phyloP scores from a whole-genome alignment of 306 rosid species.

The Gynostemma pentaphyllum region DNA sequence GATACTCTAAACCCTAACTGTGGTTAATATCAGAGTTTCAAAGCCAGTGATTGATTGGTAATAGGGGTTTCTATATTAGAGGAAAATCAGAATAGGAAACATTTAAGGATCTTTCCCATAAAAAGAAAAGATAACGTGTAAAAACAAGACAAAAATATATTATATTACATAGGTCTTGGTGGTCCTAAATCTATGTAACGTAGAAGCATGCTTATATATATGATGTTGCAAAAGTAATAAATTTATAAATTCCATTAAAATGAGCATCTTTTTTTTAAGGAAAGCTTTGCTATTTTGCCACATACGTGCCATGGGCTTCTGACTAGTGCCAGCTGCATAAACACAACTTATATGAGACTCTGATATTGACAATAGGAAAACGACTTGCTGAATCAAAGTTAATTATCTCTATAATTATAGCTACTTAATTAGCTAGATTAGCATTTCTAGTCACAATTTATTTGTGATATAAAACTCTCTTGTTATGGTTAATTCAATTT shows the following conservation, averaged over 20 bases:
- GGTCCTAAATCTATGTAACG: background rate
- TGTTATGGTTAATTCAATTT: no score
- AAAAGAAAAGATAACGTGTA: background rate
- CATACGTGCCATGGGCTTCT: constrained; percentile 10
- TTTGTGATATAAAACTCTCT: no score
- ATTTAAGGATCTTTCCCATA: background rate
- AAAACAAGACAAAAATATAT: constrained; percentile 1
- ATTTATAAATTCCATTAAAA: background rate
- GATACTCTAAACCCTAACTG: no score
- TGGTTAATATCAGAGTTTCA: background rate
- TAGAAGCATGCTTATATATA: background rate
- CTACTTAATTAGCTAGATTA: background rate
- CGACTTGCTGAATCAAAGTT: constrained; percentile 1
- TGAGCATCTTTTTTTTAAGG: constrained; percentile 3
- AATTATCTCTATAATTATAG: background rate
- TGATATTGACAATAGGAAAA: constrained; percentile 9
- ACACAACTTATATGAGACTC: constrained; percentile 6
- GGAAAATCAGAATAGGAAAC: background rate
- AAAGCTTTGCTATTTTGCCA: constrained; percentile 9
- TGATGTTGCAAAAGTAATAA: no score
- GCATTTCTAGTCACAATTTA: no score
- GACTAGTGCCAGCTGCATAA: constrained; percentile 13
- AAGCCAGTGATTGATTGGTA: background rate
- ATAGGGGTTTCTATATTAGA: background rate
- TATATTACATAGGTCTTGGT: constrained; percentile 5